phyloP scores from a whole-genome alignment of 108 stramenopile species.

The Ochromonas danica region DNA sequence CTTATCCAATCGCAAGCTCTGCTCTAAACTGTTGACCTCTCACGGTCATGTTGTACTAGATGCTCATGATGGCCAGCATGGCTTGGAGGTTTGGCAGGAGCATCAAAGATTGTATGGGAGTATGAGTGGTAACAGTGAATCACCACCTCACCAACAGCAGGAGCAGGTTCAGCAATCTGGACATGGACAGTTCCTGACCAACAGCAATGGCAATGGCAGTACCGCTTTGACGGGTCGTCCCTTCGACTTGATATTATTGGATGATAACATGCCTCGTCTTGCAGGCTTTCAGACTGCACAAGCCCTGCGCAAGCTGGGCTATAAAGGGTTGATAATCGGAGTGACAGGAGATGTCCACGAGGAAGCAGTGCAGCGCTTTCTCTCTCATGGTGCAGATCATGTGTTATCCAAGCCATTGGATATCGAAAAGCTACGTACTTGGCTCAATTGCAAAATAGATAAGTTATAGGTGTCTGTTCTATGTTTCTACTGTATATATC shows the following conservation, averaged over 20 bases:
- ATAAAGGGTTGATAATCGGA: slow-evolving; percentile 2
- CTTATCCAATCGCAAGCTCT: background rate
- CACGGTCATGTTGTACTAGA: background rate
- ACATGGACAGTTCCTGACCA: too few species aligned
- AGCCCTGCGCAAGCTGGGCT: background rate
- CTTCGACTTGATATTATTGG: slow-evolving; percentile 17
- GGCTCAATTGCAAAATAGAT: too few species aligned
- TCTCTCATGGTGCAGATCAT: background rate
- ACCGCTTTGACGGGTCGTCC: too few species aligned
- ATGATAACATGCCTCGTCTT: slow-evolving; percentile 9
- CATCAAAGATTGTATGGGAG: too few species aligned
- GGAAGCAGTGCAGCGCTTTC: background rate
- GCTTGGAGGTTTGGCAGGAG: too few species aligned
- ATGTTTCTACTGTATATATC: too few species aligned
- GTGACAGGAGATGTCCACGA: slow-evolving; percentile 10
- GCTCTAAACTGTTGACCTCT: background rate
- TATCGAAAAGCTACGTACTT: too few species aligned
- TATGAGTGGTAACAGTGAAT: too few species aligned
- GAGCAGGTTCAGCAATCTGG: too few species aligned
- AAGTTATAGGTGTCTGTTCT: too few species aligned
- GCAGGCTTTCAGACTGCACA: background rate
- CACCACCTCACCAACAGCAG: too few species aligned
- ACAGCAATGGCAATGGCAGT: too few species aligned
- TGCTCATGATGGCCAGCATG: background rate
- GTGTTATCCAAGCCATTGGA: slow-evolving; percentile 23